Base-by-base conservation (phyloP, 2,329 filamentous ascomycete genomes). In the Cladosporium velox region DNA sequence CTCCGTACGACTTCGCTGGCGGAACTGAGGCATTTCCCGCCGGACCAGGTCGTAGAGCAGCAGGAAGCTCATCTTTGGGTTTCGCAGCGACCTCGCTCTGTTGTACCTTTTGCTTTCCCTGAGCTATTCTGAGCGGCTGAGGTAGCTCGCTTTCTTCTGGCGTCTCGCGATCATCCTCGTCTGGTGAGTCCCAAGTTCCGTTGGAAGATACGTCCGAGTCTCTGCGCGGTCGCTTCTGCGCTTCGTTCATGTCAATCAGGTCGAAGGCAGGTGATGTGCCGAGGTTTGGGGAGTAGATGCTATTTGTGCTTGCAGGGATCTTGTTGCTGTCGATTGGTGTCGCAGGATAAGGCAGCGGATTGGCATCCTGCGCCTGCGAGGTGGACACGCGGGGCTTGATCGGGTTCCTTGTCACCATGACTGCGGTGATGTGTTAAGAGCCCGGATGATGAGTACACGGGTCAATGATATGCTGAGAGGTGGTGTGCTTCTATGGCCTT, bases 341-440 rank as follows among this genome's bases (percentile, higher is more conserved):
- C 2, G 77, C 77, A 15, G 82, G 81, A 65, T 84, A 83, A 2
- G 81, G 81, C 8, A 59, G 34, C 28, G 79, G 80, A 24, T 79
- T 78, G 68, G 78, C 70, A 15, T 76, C 7, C 8, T 59, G 34
- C 57, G 61, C 51, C 35, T 35, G 55, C 7, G 77, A 73, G 12
- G 81, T 81, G 59, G 79, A 77, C 52, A 81, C 74, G 57, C 70
- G 72, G 34, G 73, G 74, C 15, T 75, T 72, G 30, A 78, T 74
- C 8, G 80, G 76, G 68, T 81, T 82, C 64, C 80, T 74, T 26
- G 74, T 79, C 61, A 83, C 80, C 81, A 83, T 83, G 18, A 66
- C 72, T 65, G 66, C 66, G 24, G 59, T 54, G 26, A 15, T 30
- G 15, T 28, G 12, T 28, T 6, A 4, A 28, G 10, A 28, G n/a